Percentiles rank a stretch among this genome's conserved stretches.
Evolutionary conservation across 129 eudicot species (phyloP).

Genomic region (Escallonia rubra): DNA sequence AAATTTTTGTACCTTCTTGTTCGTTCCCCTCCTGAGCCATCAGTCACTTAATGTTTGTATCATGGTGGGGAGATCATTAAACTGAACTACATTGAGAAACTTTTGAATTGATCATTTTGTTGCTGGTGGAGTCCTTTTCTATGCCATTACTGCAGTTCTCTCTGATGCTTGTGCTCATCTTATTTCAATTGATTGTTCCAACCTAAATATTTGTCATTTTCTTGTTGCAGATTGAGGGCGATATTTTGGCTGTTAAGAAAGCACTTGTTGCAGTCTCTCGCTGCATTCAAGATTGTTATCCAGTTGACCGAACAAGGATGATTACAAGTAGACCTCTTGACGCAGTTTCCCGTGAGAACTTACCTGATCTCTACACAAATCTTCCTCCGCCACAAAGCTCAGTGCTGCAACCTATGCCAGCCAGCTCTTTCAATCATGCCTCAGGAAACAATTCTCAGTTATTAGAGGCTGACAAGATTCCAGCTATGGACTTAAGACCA

Average conservation of each 20-base stretch:
- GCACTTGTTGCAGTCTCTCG: slow-evolving; percentile 63
- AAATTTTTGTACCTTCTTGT: no score
- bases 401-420: slow-evolving; percentile 21
- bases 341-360: slow-evolving; percentile 21
- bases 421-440: slow-evolving; percentile 27
- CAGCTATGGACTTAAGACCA: slow-evolving; percentile 24
- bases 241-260: slow-evolving; percentile 47
- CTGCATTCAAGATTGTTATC: slow-evolving; percentile 60
- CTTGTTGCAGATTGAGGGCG: slow-evolving; percentile 65
- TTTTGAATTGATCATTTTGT: no score
- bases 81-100: no score
- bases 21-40: no score
- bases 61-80: no score
- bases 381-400: slow-evolving; percentile 24
- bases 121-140: no score
- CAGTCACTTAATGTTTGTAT: no score
- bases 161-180: background rate
- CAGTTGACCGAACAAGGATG: slow-evolving; percentile 24
- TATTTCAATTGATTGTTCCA: background rate
- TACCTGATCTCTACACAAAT: slow-evolving; percentile 25
- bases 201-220: background rate
- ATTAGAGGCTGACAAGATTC: slow-evolving; percentile 26
- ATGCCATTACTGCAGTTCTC: background rate
- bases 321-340: slow-evolving; percentile 23
- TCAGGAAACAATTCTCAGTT: slow-evolving; percentile 23